phyloP scores from a whole-genome alignment of 805 yeast genomes.

The Saccharomycopsis selenospora region DNA sequence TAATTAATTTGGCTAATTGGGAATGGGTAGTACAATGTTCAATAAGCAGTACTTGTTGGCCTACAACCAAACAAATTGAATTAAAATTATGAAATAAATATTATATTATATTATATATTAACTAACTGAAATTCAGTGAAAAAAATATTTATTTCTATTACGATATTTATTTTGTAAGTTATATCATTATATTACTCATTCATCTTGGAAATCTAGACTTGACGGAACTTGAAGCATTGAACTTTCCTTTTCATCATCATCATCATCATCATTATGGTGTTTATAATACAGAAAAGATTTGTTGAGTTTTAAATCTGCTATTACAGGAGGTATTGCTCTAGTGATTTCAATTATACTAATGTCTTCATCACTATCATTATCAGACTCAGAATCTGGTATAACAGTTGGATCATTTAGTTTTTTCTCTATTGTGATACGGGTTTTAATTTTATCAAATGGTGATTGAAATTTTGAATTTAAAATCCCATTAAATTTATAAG shows the following conservation, averaged over 20 bases:
- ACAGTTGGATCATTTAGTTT: constrained; percentile 4
- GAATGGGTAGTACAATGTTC: constrained; percentile 64
- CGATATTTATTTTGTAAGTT: no score
- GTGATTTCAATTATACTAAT: constrained; percentile 19
- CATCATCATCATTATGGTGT: neutral
- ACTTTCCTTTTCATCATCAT: neutral
- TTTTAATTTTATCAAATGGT: constrained; percentile 21
- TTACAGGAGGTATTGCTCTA: constrained; percentile 1
- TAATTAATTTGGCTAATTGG: constrained; percentile 42
- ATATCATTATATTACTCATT: no score
- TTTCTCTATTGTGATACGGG: constrained; percentile 17
- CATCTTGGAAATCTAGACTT: constrained; percentile 7
- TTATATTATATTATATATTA: neutral
- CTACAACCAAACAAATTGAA: constrained; percentile 4
- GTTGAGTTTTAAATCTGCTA: neutral
- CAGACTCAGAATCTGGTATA: constrained; percentile 17
- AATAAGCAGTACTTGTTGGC: constrained; percentile 31
- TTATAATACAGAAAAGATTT: neutral
- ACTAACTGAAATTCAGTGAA: no score
- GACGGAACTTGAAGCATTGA: constrained; percentile 17
- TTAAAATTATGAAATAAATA: neutral
- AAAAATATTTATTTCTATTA: no score
- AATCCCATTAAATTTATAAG: constrained; percentile 19
- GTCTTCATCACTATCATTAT: constrained; percentile 14
- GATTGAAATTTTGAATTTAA: constrained; percentile 6